Conservation (phyloP, 495 filamentous ascomycete genomes). For the Stereocaulon alpinum region DNA sequence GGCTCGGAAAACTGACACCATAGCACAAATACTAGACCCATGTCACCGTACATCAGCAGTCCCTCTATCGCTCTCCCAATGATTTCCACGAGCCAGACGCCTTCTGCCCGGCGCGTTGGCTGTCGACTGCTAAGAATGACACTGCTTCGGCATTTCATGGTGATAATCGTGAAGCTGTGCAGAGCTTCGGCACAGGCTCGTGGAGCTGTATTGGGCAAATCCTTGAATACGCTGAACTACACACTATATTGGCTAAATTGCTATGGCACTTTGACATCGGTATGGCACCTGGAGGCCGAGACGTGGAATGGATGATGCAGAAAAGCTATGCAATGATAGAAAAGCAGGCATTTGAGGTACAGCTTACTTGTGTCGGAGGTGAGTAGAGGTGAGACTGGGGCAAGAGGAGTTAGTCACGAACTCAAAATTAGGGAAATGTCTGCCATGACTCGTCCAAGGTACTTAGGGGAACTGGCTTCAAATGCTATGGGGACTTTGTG, state of each 20-base stretch:
- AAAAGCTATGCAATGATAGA: not conserved
- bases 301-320: not conserved
- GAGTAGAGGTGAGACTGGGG: too few species aligned
- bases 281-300: not conserved
- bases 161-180: not conserved
- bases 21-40: conserved; percentile 4
- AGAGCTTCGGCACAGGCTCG: not conserved
- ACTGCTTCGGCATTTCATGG: not conserved
- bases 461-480: too few species aligned
- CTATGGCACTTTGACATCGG: conserved; percentile 35
- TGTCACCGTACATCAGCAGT: conserved; percentile 3
- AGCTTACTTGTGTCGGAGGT: too few species aligned
- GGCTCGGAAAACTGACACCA: not conserved
- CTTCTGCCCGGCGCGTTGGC: conserved; percentile 20
- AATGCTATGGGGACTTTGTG: too few species aligned
- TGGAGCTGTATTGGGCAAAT: not conserved
- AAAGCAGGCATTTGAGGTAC: not conserved
- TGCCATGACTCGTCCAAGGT: too few species aligned
- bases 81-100: conserved; percentile 10
- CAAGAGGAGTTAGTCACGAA: too few species aligned
- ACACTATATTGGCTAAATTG: conserved; percentile 33
- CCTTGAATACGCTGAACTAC: conserved; percentile 39
- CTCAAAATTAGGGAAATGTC: too few species aligned
- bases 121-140: not conserved
- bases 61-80: not conserved